These are phyloP conservation scores for Wakefieldia striispora DNA, from an alignment of 768 basidiomycete species.

Conservation along the genomic window DNA sequence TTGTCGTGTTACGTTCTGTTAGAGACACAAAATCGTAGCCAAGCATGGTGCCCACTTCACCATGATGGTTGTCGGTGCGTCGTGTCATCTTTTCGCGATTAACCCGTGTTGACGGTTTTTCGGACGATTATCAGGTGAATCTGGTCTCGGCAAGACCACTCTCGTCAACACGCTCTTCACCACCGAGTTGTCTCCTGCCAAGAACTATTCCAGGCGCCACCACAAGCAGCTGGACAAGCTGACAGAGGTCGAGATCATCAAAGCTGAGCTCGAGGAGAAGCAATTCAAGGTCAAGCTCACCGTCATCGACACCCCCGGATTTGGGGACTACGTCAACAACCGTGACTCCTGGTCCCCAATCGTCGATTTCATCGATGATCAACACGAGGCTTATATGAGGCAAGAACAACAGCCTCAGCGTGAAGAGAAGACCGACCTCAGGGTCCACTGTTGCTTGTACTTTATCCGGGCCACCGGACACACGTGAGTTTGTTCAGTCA, in stretches of 20 bases:
- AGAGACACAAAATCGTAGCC: constrained; percentile 99
- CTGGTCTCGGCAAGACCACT: constrained; percentile 95
- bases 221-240: constrained; percentile 98
- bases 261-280: constrained; percentile 98
- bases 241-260: constrained; percentile 98
- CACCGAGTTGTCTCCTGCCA: constrained; percentile 88
- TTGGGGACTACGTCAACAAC: constrained; percentile 99
- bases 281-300: constrained; percentile 99
- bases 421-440: constrained; percentile 87
- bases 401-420: constrained; percentile 99
- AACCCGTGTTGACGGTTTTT: background rate
- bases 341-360: constrained; percentile 98
- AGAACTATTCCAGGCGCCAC: constrained; percentile 88
- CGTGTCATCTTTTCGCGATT: background rate
- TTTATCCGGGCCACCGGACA: constrained; percentile 96
- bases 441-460: constrained; percentile 96
- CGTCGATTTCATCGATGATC: constrained; percentile 97
- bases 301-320: constrained; percentile 98
- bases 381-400: constrained; percentile 93
- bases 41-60: constrained; percentile 98
- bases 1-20: constrained; percentile 11
- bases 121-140: constrained; percentile 65
- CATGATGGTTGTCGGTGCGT: constrained; percentile 94
- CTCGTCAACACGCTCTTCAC: constrained; percentile 99
- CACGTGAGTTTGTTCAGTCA: constrained; percentile 58